Evolutionary conservation across 495 filamentous ascomycete genomes (phyloP), one percentile per base, ranked within the genome.

Genomic region (Penicillium subrubescens): DNA sequence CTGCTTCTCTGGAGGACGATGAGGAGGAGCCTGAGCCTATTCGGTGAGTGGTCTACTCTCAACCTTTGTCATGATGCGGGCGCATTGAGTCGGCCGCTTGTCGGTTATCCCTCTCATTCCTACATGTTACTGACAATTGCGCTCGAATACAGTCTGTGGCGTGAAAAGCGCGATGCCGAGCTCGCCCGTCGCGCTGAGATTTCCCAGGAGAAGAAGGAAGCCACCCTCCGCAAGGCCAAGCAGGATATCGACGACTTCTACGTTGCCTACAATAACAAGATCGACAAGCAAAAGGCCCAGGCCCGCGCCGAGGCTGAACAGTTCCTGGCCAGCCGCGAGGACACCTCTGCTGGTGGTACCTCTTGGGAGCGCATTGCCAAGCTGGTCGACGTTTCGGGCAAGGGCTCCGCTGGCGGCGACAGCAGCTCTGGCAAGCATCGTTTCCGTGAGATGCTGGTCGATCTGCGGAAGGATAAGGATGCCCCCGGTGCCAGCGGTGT

Each of bases 311-410:
- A 98, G 67, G 95, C 94, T n/a, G 94, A 98, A 74, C 88, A 97
- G 66, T 98, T 97, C 79, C 80, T 97, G 33, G 88, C 87, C 55
- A 92, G 79, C 71, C 86, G 94, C 48, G 93, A 99, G 71, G 92
- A 98, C 74, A 98, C 93, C 41, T 88, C 91, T 19, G 90, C 91
- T 2, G 95, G 96, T 27, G 95, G 95, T 33, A 99, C 96, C 8
- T 94, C 92, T 84, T 99, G 95, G 95, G 95, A 98, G 80, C 88
- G 96, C 60, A 98, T 99, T 75, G 90, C 93, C 3, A 98, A 97
- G 81, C 74, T 98, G 68, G 95, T 97, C 33, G 95, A 99, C 78
- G 79, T 99, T 61, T 97, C 92, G 73, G 95, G 96, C 55, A 98
- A 98, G 82, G 93, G 94, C 12, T 82, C 86, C 50, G 89, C 87